Percentiles rank a stretch among this genome's conserved stretches.
These are phyloP conservation scores for Stachybotrys elegans DNA, from an alignment of 2,329 filamentous ascomycete genomes.

Conservation along the genomic window DNA sequence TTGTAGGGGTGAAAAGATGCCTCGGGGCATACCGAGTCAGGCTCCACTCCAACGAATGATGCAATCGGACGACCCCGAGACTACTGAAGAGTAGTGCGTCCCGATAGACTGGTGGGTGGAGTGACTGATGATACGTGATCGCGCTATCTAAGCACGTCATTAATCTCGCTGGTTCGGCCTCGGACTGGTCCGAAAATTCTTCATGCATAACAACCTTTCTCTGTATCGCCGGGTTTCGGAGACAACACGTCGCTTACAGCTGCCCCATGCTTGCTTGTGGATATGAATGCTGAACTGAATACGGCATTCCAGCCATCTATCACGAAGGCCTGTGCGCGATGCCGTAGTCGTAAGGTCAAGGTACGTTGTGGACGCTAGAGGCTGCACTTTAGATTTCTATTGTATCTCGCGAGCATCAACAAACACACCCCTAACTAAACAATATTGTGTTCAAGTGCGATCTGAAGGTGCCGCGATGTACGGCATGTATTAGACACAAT, in stretches of 20 bases:
- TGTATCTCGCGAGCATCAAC: too few species aligned
- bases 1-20: too few species aligned
- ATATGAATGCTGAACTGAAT: neutral
- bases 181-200: neutral
- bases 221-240: neutral
- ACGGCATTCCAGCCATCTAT: neutral
- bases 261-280: neutral
- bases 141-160: too few species aligned
- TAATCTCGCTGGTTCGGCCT: neutral
- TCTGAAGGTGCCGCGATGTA: conserved; percentile 9
- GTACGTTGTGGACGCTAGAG: neutral
- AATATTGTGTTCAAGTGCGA: conserved; percentile 6
- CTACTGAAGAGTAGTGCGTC: neutral
- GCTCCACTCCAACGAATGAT: neutral
- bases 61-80: neutral
- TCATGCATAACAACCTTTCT: neutral
- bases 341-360: neutral
- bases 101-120: neutral
- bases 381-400: too few species aligned
- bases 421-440: too few species aligned
- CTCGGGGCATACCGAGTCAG: neutral
- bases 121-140: neutral
- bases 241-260: neutral
- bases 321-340: neutral
- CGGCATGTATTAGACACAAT: conserved; percentile 8